Evolutionary conservation across 257 asterid genomes (phyloP).

Genomic region (Datura wrightii): DNA sequence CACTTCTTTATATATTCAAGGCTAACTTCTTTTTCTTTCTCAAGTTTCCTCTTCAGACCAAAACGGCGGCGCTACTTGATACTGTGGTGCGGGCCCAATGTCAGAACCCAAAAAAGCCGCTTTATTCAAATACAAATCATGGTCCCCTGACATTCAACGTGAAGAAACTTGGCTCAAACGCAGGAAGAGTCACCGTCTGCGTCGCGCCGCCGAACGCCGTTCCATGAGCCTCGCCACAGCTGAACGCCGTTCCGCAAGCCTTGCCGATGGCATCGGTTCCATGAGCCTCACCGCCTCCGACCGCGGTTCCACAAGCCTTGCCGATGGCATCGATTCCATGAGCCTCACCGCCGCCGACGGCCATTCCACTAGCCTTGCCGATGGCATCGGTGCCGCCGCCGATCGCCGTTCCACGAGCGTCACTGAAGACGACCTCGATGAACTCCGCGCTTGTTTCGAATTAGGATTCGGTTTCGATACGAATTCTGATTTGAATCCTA

Average conservation of each 20-base stretch:
- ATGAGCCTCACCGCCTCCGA: background rate
- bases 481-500: slow-evolving; percentile 67
- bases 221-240: slow-evolving; percentile 48
- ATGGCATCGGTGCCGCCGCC: slow-evolving; percentile 42
- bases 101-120: slow-evolving; percentile 23
- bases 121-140: slow-evolving; percentile 62
- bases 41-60: background rate
- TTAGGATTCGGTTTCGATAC: slow-evolving; percentile 70
- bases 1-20: background rate
- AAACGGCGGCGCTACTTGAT: background rate
- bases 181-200: slow-evolving; percentile 36
- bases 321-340: background rate
- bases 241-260: slow-evolving; percentile 24
- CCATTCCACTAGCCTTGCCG: slow-evolving; percentile 53
- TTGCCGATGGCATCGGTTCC: background rate
- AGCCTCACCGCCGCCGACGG: slow-evolving; percentile 48
- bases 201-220: slow-evolving; percentile 44
- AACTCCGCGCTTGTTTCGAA: slow-evolving; percentile 74
- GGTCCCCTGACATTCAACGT: slow-evolving; percentile 66
- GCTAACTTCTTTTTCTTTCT: background rate
- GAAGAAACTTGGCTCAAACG: slow-evolving; percentile 68
- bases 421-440: slow-evolving; percentile 70
- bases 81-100: slow-evolving; percentile 28
- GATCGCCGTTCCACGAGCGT: slow-evolving; percentile 43
- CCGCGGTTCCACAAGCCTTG: background rate